Evolutionary conservation across 805 yeast species (phyloP), one percentile per base, ranked within the genome.

Genomic region (Clavispora santaluciae): DNA sequence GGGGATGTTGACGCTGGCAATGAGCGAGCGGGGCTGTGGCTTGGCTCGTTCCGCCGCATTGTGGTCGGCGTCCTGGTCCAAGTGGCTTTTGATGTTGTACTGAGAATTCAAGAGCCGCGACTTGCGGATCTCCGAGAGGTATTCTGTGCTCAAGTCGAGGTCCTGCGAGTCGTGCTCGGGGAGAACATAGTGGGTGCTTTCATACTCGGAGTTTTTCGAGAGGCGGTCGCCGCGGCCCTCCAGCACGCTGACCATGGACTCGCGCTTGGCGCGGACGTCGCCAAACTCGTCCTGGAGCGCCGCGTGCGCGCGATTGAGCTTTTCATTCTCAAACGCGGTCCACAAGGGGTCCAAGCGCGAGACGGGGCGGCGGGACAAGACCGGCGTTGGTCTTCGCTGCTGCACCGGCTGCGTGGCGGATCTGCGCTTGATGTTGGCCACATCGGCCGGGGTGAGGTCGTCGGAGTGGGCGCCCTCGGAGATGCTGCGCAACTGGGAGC

Each of bases 1-100:
- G 17, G 91, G 91, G 37, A 83, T 78, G 42, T 72, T 70, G 33
- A 83, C 81, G 46, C 79, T 84, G 15, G 85, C 76, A 33, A 83
- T 68, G 22, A 69, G 54, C 1, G 75, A 66, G 33, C 79, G 79
- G 17, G 69, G 73, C 7, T 28, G 38, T 39, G 11, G 28, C 33
- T 38, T 37, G 30, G 18, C 12, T 13, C 4, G 16, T 22, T 38
- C 41, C 5, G 30, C 17, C 16, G 12, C 31, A 3, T 31, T 20
- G 22, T 23, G 34, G 20, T 22, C 22, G 8, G 10, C 16, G 6
- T 17, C 21, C 6, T 30, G 16, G 11, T 24, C 22, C 26, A 48
- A 23, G 16, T 43, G 39, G n/a, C 46, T 50, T 12, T 46, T 40
- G 24, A 58, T 48, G 46, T 66, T 64, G 40, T 60, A 53, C 49